Base-by-base conservation (phyloP, 768 basidiomycete genomes). In the Cubamyces lactineus region DNA sequence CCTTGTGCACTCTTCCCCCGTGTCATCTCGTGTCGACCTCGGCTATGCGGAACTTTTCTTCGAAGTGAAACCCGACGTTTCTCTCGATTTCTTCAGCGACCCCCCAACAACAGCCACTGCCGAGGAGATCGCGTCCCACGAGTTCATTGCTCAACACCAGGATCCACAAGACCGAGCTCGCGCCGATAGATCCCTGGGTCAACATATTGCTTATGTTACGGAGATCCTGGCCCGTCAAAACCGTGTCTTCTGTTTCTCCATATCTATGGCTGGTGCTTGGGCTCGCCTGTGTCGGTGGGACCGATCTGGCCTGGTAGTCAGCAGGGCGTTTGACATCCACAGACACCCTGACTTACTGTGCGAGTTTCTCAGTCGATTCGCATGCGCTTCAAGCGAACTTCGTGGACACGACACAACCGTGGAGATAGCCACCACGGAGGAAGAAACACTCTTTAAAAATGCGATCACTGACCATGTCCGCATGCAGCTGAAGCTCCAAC, bases 271-370 rank as follows among this genome's bases (percentile, higher is more conserved):
- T 21, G 68, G 70, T 39, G 61, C 65, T 0, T 57, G 49, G 19
- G 74, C 66, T 6, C 70, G 76, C 2, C 56, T 78, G 28, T 66
- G 77, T 34, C 69, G 71, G 2, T 68, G 70, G 61, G 77, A 78
- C 54, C 69, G 75, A 3, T 59, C 72, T 8, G 78, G 73, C 5
- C 66, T 64, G 5, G 62, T 77, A 17, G 73, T 76, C 5, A 65
- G 74, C 0, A 49, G 58, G n/a, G 23, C 53, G 0, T 75, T 78
- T 65, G 59, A 73, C 53, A 72, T 69, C 41, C 49, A 57, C 1
- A 13, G 64, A 7, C n/a, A 72, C 0, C 62, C 66, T 13, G 52
- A 64, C 13, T n/a, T 62, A 0, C 64, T 79, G 2, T 51, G 67
- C 8, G 69, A 73, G 9, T 78, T 76, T 55, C 54, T 78, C 9